phyloP scores from a whole-genome alignment of 176 grass and related monocot species.

The Avena atlantica region DNA sequence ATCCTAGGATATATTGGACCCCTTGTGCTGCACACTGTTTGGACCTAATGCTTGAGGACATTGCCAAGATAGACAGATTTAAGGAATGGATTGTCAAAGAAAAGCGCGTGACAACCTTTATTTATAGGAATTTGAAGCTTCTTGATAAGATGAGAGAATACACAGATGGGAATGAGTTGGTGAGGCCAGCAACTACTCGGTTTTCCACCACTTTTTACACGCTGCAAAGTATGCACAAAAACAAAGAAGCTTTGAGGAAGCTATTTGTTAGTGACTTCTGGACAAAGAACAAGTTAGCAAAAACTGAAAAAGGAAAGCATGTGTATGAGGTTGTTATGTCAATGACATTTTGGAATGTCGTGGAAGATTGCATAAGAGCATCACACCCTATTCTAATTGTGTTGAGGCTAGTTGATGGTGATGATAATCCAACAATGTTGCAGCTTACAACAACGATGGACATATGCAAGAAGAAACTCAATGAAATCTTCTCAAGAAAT shows the following conservation, averaged over 20 bases:
- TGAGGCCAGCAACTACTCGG: no score
- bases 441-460: neutral
- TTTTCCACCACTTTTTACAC: no score
- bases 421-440: neutral
- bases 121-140: no score
- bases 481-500: neutral
- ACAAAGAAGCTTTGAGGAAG: neutral
- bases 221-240: neutral
- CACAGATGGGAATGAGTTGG: no score
- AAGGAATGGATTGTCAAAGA: neutral
- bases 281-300: neutral
- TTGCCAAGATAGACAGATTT: neutral
- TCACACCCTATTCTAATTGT: neutral
- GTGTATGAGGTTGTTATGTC: neutral
- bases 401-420: neutral
- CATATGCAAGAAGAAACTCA: neutral
- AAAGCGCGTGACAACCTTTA: no score
- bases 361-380: neutral
- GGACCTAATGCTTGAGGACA: neutral
- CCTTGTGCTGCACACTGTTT: neutral
- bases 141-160: no score
- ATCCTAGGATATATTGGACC: no score
- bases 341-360: neutral
- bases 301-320: neutral
- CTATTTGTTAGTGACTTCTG: neutral